These are phyloP conservation scores for Rhododendron henanense DNA, from an alignment of 148 eudicot species.

Conservation along the genomic window DNA sequence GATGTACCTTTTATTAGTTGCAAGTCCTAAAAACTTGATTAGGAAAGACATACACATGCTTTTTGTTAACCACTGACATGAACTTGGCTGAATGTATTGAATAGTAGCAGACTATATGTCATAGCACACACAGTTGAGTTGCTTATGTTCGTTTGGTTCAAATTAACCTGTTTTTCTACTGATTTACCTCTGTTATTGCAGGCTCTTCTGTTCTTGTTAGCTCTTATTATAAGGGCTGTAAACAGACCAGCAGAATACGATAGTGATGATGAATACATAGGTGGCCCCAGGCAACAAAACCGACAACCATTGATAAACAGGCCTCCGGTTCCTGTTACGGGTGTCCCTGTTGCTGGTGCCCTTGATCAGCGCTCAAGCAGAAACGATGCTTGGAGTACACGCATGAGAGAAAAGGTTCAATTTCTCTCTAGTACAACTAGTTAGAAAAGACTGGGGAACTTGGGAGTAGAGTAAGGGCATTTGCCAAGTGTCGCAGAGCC, in stretches of 20 bases:
- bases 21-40: neutral
- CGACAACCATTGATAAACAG: slow-evolving; percentile 85
- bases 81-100: neutral
- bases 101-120: neutral
- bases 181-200: slow-evolving; percentile 28
- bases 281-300: slow-evolving; percentile 68
- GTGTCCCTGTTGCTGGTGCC: slow-evolving; percentile 68
- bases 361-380: slow-evolving; percentile 72
- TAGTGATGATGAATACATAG: slow-evolving; percentile 87
- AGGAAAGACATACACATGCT: neutral
- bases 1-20: neutral
- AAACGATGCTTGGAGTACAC: slow-evolving; percentile 98
- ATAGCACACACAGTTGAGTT: neutral
- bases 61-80: neutral
- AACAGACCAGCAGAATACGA: slow-evolving; percentile 85
- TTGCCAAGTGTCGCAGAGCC: neutral
- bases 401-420: slow-evolving; percentile 92
- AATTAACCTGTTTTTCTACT: neutral
- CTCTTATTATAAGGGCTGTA: slow-evolving; percentile 74
- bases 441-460: neutral
- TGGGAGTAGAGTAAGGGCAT: neutral
- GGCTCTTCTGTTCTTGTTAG: slow-evolving; percentile 78
- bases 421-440: neutral
- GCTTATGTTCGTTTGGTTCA: neutral
- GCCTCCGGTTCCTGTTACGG: slow-evolving; percentile 53